Evolutionary conservation across 371 early-diverging fungal genomes (phyloP), one percentile per base, ranked within the genome.

Genomic region (Paraphysoderma sedebokerense): DNA sequence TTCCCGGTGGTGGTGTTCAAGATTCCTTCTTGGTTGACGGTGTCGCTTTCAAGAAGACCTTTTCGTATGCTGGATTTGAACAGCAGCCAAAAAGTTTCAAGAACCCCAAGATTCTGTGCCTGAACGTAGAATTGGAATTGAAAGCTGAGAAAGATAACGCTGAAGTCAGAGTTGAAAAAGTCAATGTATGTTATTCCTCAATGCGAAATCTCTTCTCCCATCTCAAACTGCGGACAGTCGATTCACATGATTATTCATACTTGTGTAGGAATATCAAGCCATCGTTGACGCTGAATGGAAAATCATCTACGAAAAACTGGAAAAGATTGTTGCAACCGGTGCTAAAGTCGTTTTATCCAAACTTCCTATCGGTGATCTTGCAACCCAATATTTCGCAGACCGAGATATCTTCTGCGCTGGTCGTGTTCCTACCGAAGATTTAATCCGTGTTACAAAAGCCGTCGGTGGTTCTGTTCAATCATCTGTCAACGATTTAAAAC

Each of bases 341-440:
- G 99, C 99, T 55, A 92, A 96, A 68, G 97, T 99, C 32, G 98
- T 99, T n/a, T 70, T 99, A 22, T 96, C 97, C 56, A 87, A 85
- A 52, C 70, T 97, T 47, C 95, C 98, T 15, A 99, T 99, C 58
- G 99, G 99, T 57, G 99, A 99, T 66, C 75, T 99, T 56, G 99
- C 99, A 31, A 99, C 99, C 19, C 99, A 99, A 66, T 99, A 97
- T 77, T 99, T 99, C 79, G 99, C 99, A 50, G 98, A 93, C 62
- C 82, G 98, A 45, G 85, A 89, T 60, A 90, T 99, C 57, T 99
- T 99, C 74, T 98, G 98, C 65, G 98, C 99, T 39, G 99, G 99
- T 34, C 85, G 99, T 58, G 98, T 99, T 28, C 64, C 92, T 28
- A 77, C 77, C 56, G 89, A 85, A 47, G 98, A 99, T 60, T 67